phyloP scores from a whole-genome alignment of 2,329 filamentous ascomycete genomes.

The Samsoniella hepiali region DNA sequence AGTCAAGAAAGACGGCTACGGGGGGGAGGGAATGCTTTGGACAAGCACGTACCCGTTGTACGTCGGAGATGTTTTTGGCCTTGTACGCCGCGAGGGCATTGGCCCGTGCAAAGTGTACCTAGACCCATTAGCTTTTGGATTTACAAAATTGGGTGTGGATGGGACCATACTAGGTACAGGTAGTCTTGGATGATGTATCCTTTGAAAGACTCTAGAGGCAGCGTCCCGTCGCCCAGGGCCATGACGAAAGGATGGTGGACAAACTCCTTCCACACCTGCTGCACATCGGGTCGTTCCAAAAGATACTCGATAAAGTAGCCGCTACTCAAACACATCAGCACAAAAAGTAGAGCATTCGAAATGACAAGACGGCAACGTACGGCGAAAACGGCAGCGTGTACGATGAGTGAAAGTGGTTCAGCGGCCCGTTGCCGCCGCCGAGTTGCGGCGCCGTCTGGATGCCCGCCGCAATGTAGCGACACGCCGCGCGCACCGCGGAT shows the following conservation, averaged over 20 bases:
- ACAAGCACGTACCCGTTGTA: constrained; percentile 57
- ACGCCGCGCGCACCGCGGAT: constrained; percentile 63
- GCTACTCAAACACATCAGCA: constrained; percentile 34
- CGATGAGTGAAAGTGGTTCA: constrained; percentile 76
- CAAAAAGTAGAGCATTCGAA: background rate
- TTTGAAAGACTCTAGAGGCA: constrained; percentile 77
- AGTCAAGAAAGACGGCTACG: constrained; percentile 4
- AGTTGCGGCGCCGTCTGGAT: constrained; percentile 62
- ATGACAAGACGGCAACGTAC: constrained; percentile 34
- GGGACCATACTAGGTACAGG: constrained; percentile 66
- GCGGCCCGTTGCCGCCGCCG: constrained; percentile 66
- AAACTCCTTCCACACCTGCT: constrained; percentile 68
- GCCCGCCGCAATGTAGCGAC: constrained; percentile 67
- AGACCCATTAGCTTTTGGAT: background rate
- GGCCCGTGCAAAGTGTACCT: constrained; percentile 84
- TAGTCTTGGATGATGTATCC: constrained; percentile 91
- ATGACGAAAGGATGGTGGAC: constrained; percentile 81
- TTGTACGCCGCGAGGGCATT: constrained; percentile 87
- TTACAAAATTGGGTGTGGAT: too few relatives aligned
- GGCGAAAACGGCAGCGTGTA: constrained; percentile 66
- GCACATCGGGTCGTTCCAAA: constrained; percentile 71
- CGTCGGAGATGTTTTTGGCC: constrained; percentile 67
- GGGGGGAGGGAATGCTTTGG: background rate
- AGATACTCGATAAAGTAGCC: constrained; percentile 83
- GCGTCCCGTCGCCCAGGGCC: constrained; percentile 68